Evolutionary conservation across 176 grass and related monocot species (phyloP), one percentile per base, ranked within the genome.

Genomic region (Aegilops speltoides): DNA sequence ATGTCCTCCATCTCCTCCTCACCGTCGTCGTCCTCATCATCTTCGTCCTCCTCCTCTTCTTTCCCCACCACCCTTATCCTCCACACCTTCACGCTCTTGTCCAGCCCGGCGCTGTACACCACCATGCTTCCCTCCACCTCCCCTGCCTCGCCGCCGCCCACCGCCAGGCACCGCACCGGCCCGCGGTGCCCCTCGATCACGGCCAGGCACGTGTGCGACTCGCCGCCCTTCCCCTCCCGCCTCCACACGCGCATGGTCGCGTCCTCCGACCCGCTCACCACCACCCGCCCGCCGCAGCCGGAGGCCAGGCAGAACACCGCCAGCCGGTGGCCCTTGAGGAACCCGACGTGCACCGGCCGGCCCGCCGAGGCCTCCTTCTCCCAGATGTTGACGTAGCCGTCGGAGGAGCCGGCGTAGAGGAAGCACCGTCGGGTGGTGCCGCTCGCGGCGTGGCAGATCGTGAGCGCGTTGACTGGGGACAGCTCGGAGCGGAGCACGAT

Each of bases 21-120:
- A 2, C 10, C n/a, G 9, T 15, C 28, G 24, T 31, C 71, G 4
- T 91, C 68, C 0, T 37, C 62, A 0, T 85, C 73, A 0, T 79
- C 79, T 0, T 89, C 90, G 0, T 85, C 81, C 0, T 86, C 83
- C 3, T 84, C 89, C 31, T 92, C 87, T 29, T 89, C 83, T 16
- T 90, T 92, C 0, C 82, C 94, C 26, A 92, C 13, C n/a, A 98
- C 93, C 29, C 90, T 89, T 73, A 98, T 93, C 73, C 95, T 93
- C 95, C 95, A 98, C 23, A 93, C 95, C 88, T 98, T 98, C 34
- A 98, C 93, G 86, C 92, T 95, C 77, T 73, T 87, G 84, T 98
- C 95, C 61, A 92, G 80, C 76, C 95, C 94, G 0, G 93, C 89
- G 50, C 93, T 98, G 82, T 98, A 98, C 7, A 98, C 82, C 67